Conservation (phyloP, 495 filamentous ascomycete species). For the Penicillium odoratum region DNA sequence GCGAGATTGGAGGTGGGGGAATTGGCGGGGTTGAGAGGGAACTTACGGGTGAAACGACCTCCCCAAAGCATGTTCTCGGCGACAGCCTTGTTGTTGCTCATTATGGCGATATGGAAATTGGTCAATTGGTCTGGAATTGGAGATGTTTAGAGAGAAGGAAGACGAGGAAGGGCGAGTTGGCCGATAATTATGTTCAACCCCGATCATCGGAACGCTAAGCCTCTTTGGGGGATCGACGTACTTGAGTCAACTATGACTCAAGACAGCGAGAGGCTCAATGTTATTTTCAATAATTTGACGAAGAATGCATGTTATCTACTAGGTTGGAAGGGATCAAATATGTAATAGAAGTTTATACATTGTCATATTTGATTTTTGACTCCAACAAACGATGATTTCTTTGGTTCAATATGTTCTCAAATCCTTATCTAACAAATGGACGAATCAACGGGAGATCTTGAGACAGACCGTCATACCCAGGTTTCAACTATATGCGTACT, state of each 20-base stretch:
- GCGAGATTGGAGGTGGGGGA: constrained; percentile 1
- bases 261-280: too few species aligned
- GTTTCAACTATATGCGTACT: too few species aligned
- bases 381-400: too few species aligned
- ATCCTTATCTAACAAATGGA: too few species aligned
- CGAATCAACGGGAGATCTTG: too few species aligned
- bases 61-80: constrained; percentile 75
- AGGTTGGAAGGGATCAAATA: too few species aligned
- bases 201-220: constrained; percentile 28
- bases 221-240: constrained; percentile 14
- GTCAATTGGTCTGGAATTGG: constrained; percentile 5
- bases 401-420: too few species aligned
- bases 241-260: not conserved
- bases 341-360: too few species aligned
- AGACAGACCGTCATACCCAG: too few species aligned
- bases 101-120: constrained; percentile 23
- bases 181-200: constrained; percentile 5
- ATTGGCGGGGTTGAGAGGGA: constrained; percentile 11
- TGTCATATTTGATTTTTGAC: too few species aligned
- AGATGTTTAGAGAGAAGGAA: constrained; percentile 4
- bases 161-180: constrained; percentile 1
- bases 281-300: not conserved
- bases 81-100: constrained; percentile 44
- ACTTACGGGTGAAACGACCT: constrained; percentile 73
- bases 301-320: too few species aligned